Evolutionary conservation across 495 filamentous ascomycete species (phyloP).

Genomic region (Aspergillus asperescens): DNA sequence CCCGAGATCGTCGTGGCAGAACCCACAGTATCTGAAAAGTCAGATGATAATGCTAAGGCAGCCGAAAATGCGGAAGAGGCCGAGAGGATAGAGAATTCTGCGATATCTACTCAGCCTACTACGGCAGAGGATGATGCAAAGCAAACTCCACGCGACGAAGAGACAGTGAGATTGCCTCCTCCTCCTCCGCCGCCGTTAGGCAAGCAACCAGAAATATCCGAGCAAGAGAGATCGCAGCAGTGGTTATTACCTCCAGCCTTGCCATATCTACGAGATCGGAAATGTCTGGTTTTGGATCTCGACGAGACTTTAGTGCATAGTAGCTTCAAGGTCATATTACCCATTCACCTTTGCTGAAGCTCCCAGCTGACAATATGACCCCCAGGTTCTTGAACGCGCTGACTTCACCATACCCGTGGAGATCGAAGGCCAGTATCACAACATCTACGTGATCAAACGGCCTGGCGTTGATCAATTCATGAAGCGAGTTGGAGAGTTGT

Average conservation of each 20-base stretch:
- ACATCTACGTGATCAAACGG: constrained; percentile 98
- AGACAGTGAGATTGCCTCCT: constrained; percentile 39
- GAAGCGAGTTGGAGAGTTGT: constrained; percentile 96
- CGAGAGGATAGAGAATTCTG: constrained; percentile 10
- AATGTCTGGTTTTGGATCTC: constrained; percentile 92
- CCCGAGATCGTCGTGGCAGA: neutral
- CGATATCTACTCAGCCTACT: constrained; percentile 11
- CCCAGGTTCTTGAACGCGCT: constrained; percentile 89
- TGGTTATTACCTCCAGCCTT: constrained; percentile 75
- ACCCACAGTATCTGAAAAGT: constrained; percentile 4
- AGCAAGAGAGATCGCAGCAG: constrained; percentile 50
- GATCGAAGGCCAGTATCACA: constrained; percentile 98
- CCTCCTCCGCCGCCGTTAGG: constrained; percentile 58
- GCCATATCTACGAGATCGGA: constrained; percentile 74
- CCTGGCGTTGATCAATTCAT: constrained; percentile 98
- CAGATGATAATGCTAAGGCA: constrained; percentile 7
- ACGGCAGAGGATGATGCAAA: constrained; percentile 21
- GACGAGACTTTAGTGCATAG: constrained; percentile 99
- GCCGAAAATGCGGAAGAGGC: constrained; percentile 6
- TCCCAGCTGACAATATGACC: neutral
- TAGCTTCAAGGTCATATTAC: constrained; percentile 81
- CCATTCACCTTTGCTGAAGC: neutral
- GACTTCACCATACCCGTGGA: constrained; percentile 99
- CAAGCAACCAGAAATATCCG: constrained; percentile 24
- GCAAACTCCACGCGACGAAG: constrained; percentile 26